Evolutionary conservation across 2,329 filamentous ascomycete genomes (phyloP).

Genomic region (Stagonosporopsis tanaceti): DNA sequence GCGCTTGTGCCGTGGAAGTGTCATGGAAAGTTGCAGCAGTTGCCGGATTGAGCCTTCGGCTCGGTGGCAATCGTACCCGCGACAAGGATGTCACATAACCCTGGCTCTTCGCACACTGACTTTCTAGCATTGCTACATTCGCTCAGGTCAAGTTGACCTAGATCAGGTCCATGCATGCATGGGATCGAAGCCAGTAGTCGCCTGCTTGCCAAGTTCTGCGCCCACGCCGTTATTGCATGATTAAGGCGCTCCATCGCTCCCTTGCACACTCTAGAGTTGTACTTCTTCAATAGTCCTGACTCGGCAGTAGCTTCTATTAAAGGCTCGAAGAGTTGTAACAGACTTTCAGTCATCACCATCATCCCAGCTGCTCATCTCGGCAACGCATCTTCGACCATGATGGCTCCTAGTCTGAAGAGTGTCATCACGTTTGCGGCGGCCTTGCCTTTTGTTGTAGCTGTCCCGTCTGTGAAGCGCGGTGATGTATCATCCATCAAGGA

Average conservation of each 20-base stretch:
- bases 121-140: neutral
- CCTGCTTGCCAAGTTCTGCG: slow-evolving; percentile 4
- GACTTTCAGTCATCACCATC: neutral
- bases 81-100: neutral
- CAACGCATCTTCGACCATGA: neutral
- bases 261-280: slow-evolving; percentile 9
- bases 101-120: neutral
- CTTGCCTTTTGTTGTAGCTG: slow-evolving; percentile 4
- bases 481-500: slow-evolving; percentile 3
- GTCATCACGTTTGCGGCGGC: slow-evolving; percentile 5
- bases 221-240: neutral
- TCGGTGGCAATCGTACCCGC: slow-evolving; percentile 1
- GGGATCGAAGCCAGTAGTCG: neutral
- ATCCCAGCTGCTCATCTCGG: neutral
- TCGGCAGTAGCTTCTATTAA: slow-evolving; percentile 7
- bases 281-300: slow-evolving; percentile 4
- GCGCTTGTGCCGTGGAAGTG: neutral
- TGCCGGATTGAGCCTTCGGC: neutral
- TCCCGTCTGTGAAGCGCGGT: neutral
- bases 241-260: slow-evolving; percentile 1
- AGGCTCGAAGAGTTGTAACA: neutral
- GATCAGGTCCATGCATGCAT: neutral
- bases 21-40: neutral
- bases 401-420: slow-evolving; percentile 12
- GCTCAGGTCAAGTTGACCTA: neutral